Evolutionary conservation across 495 filamentous ascomycete species (phyloP).

Genomic region (Daldinia caldariorum): DNA sequence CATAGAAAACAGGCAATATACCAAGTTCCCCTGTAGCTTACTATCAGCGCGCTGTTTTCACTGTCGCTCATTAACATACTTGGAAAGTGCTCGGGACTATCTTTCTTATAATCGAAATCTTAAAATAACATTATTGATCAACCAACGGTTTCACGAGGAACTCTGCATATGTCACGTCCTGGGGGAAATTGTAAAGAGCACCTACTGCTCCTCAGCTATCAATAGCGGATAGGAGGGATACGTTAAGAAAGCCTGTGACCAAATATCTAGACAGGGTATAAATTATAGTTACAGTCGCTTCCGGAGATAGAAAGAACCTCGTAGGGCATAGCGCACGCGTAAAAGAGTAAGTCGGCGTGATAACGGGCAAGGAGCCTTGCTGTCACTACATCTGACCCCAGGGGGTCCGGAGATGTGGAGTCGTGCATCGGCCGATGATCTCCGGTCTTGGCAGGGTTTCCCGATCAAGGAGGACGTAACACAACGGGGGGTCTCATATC

Average conservation of each 20-base stretch:
- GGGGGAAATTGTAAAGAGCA: not conserved
- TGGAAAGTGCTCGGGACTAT: constrained; percentile 2
- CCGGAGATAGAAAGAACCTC: constrained; percentile 20
- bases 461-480: constrained; percentile 25
- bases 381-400: constrained; percentile 28
- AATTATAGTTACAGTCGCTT: constrained; percentile 10
- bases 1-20: not conserved
- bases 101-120: not conserved
- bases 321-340: constrained; percentile 10
- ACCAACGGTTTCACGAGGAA: not conserved
- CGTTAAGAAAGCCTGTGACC: constrained; percentile 26
- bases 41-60: not conserved
- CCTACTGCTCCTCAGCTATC: not conserved
- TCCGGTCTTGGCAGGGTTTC: constrained; percentile 27
- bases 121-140: not conserved
- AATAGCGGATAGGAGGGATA: constrained; percentile 1
- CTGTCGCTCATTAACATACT: constrained; percentile 4
- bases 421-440: constrained; percentile 30
- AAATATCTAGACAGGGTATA: constrained; percentile 10
- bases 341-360: constrained; percentile 30
- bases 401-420: constrained; percentile 24
- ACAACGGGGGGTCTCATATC: constrained; percentile 25
- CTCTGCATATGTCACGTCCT: not conserved
- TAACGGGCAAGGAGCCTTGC: constrained; percentile 20
- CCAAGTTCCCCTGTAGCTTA: constrained; percentile 1